These are phyloP conservation scores for Cryomyces antarcticus DNA, from an alignment of 495 filamentous ascomycete species.

Conservation along the genomic window DNA sequence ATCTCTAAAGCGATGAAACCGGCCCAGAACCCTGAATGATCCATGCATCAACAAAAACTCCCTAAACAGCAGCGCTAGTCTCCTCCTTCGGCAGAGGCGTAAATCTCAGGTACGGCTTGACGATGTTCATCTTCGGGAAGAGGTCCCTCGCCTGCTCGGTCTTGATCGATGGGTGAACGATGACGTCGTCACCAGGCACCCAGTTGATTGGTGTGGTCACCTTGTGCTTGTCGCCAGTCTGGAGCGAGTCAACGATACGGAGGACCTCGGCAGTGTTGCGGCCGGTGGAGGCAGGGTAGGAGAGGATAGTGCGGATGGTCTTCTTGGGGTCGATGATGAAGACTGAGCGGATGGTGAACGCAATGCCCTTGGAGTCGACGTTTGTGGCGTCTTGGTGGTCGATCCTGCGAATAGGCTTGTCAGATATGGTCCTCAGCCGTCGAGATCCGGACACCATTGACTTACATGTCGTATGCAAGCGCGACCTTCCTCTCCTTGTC, in stretches of 20 bases:
- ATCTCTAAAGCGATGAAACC: too few relatives aligned
- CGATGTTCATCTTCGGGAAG: slow-evolving; percentile 76
- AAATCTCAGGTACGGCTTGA: slow-evolving; percentile 65
- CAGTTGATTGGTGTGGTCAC: slow-evolving; percentile 49
- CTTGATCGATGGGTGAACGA: slow-evolving; percentile 76
- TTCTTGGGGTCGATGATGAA: slow-evolving; percentile 99
- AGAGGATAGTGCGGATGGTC: slow-evolving; percentile 86
- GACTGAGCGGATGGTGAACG: slow-evolving; percentile 96
- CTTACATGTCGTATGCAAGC: slow-evolving; percentile 83
- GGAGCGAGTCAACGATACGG: slow-evolving; percentile 84
- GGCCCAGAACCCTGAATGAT: too few relatives aligned
- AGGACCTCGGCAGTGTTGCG: slow-evolving; percentile 93
- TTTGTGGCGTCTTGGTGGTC: slow-evolving; percentile 72
- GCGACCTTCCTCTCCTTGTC: slow-evolving; percentile 91
- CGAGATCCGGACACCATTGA: not conserved
- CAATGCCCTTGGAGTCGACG: slow-evolving; percentile 87
- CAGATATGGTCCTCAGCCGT: not conserved
- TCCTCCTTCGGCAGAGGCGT: slow-evolving; percentile 22
- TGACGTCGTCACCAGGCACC: slow-evolving; percentile 46
- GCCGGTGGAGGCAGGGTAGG: slow-evolving; percentile 93
- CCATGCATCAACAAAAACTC: not conserved
- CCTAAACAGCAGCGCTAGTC: slow-evolving; percentile 16
- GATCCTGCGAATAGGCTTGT: slow-evolving; percentile 31
- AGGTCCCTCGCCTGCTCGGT: slow-evolving; percentile 69
- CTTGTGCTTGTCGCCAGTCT: slow-evolving; percentile 92